These are phyloP conservation scores for Hypomontagnella submonticulosa DNA, from an alignment of 495 filamentous ascomycete species.

Conservation along the genomic window DNA sequence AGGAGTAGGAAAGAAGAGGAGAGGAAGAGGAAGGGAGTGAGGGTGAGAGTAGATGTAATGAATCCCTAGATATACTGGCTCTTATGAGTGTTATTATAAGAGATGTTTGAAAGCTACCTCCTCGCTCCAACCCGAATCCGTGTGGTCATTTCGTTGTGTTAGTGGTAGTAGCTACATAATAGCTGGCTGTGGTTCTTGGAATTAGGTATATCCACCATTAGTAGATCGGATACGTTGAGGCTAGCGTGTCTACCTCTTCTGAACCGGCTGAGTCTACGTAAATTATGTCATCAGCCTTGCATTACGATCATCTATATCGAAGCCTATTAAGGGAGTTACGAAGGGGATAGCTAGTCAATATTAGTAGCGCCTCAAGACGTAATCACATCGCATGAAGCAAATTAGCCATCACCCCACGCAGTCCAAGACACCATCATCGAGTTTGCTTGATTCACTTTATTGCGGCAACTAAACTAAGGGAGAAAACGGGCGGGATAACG, in stretches of 20 bases:
- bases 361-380: too few relatives aligned
- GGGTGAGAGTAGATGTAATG: background rate
- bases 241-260: too few relatives aligned
- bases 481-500: constrained; percentile 58
- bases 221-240: too few relatives aligned
- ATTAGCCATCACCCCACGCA: background rate
- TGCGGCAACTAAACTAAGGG: constrained; percentile 44
- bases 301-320: too few relatives aligned
- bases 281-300: too few relatives aligned
- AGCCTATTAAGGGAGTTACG: too few relatives aligned
- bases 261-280: too few relatives aligned
- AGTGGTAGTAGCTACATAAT: background rate
- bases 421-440: background rate
- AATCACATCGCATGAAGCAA: background rate
- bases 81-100: constrained; percentile 14
- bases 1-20: background rate
- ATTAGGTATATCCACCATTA: too few relatives aligned
- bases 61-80: constrained; percentile 2
- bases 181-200: too few relatives aligned
- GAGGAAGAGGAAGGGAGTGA: background rate
- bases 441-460: constrained; percentile 35
- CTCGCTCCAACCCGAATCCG: too few relatives aligned
- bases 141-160: background rate
- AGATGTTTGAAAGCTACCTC: constrained; percentile 22
- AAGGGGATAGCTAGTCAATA: too few relatives aligned